phyloP scores from a whole-genome alignment of 2,329 filamentous ascomycete genomes.

The Fusarium cyanostomum region DNA sequence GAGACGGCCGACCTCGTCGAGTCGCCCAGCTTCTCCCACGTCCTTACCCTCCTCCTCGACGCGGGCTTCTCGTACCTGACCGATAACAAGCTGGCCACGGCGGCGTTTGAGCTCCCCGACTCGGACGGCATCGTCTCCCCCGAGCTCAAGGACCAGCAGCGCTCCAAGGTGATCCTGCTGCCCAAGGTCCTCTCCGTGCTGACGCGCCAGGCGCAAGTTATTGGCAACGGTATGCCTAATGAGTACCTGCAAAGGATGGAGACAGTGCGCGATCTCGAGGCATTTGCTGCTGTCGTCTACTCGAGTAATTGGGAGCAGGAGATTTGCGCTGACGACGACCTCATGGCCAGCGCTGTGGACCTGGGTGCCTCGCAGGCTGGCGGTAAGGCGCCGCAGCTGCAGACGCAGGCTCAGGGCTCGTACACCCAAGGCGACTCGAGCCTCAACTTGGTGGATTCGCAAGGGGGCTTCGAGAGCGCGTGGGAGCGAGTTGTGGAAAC shows the following conservation, averaged over 20 bases:
- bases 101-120: conserved; percentile 73
- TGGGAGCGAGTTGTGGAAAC: conserved; percentile 69
- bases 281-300: conserved; percentile 88
- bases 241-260: conserved; percentile 81
- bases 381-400: conserved; percentile 21
- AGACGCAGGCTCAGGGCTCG: conserved; percentile 11
- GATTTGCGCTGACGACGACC: conserved; percentile 59
- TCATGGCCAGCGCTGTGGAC: conserved; percentile 52
- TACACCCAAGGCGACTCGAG: conserved; percentile 56
- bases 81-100: conserved; percentile 80
- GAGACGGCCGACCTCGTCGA: conserved; percentile 97
- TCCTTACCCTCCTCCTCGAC: conserved; percentile 87
- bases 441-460: conserved; percentile 61
- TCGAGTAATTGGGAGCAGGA: conserved; percentile 82
- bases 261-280: conserved; percentile 77
- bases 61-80: conserved; percentile 85
- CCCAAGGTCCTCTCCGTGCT: conserved; percentile 91
- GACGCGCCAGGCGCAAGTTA: conserved; percentile 88
- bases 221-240: conserved; percentile 80
- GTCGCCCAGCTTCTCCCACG: conserved; percentile 88
- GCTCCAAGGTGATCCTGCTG: conserved; percentile 73
- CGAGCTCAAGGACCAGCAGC: conserved; percentile 61
- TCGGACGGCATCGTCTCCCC: conserved; percentile 52
- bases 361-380: conserved; percentile 40
- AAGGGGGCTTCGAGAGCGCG: conserved; percentile 69